Evolutionary conservation across 1,284 basidiomycete species (phyloP).

Genomic region (Ceratobasidium theobromae): DNA sequence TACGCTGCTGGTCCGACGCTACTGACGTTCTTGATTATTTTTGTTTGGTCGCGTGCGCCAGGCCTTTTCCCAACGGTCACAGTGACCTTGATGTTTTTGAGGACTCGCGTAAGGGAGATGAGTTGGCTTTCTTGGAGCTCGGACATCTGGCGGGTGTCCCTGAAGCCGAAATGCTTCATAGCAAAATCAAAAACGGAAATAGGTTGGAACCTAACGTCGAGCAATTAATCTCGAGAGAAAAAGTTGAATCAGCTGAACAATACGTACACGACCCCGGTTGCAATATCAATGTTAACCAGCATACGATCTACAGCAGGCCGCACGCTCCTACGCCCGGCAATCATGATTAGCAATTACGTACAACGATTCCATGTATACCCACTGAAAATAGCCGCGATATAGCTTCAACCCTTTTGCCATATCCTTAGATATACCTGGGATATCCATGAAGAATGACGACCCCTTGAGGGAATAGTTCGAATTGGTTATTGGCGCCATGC

Average conservation of each 20-base stretch:
- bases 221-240: not conserved
- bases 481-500: conserved; percentile 62
- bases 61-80: not conserved
- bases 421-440: conserved; percentile 54
- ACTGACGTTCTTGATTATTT: conserved; percentile 13
- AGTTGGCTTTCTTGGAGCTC: conserved; percentile 17
- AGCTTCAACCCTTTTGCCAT: conserved; percentile 63
- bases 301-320: conserved; percentile 67
- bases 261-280: conserved; percentile 66
- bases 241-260: not conserved
- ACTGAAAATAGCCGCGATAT: conserved; percentile 43
- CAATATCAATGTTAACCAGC: conserved; percentile 76
- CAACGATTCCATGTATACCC: not conserved
- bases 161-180: conserved; percentile 3
- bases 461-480: conserved; percentile 68
- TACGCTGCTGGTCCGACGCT: conserved; percentile 9
- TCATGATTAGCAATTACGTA: not conserved
- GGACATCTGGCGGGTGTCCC: conserved; percentile 6
- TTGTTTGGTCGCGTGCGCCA: not conserved
- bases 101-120: conserved; percentile 2
- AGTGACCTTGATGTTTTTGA: conserved; percentile 21
- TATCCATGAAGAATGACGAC: conserved; percentile 70
- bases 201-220: conserved; percentile 6
- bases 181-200: conserved; percentile 24
- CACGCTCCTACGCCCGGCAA: conserved; percentile 45